Evolutionary conservation across 805 yeast species (phyloP).

Genomic region (Cyberlindnera sargentensis): DNA sequence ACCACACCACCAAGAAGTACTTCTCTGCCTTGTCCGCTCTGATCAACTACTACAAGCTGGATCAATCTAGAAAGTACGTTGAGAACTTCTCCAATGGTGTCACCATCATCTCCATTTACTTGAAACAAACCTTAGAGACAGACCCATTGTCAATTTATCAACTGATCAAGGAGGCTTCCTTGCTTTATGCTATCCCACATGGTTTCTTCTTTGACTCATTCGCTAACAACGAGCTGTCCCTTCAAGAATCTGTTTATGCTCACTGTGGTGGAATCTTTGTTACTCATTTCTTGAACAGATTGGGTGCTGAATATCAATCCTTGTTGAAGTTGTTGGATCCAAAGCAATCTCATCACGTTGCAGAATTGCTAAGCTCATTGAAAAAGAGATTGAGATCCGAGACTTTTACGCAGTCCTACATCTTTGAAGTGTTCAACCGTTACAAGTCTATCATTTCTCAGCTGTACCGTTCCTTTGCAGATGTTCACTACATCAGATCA

Average conservation of each 20-base stretch:
- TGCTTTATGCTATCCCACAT: conserved; percentile 85
- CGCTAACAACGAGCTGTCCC: conserved; percentile 68
- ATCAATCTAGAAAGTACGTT: conserved; percentile 82
- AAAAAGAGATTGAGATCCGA: conserved; percentile 89
- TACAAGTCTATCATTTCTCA: conserved; percentile 70
- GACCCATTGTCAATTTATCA: conserved; percentile 71
- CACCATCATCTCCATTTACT: conserved; percentile 80
- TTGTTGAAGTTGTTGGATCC: conserved; percentile 59
- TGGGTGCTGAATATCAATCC: conserved; percentile 83
- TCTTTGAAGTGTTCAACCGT: conserved; percentile 65
- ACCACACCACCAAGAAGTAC: conserved; percentile 77
- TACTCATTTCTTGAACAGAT: conserved; percentile 87
- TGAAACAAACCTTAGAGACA: conserved; percentile 51
- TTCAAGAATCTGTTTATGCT: conserved; percentile 92
- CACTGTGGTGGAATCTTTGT: conserved; percentile 91
- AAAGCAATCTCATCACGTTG: conserved; percentile 52
- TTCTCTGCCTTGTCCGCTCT: conserved; percentile 81
- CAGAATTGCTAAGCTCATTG: conserved; percentile 67
- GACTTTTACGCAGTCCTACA: conserved; percentile 82
- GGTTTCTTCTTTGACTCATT: conserved; percentile 72
- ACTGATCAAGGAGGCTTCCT: conserved; percentile 88
- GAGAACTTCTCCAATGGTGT: conserved; percentile 90
- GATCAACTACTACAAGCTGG: conserved; percentile 82
- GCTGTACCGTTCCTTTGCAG: conserved; percentile 87
- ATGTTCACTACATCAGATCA: conserved; percentile 72